These are phyloP conservation scores for Trichoderma gamsii DNA, from an alignment of 495 filamentous ascomycete genomes.

Conservation along the genomic window DNA sequence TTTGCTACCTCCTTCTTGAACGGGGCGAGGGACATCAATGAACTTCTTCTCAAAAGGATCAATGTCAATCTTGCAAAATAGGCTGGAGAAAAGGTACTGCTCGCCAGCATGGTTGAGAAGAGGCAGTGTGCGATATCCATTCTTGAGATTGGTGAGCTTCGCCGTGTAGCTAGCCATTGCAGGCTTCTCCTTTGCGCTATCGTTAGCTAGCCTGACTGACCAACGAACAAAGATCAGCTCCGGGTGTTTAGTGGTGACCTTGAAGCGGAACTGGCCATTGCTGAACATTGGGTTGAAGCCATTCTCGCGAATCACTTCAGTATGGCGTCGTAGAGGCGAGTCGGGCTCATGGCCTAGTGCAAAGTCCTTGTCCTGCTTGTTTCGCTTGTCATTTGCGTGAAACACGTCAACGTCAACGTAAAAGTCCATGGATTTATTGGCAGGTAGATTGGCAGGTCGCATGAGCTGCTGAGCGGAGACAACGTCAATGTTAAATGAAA, in stretches of 20 bases:
- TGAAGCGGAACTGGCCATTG: slow-evolving; percentile 56
- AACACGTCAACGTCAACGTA: slow-evolving; percentile 94
- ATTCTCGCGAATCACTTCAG: slow-evolving; percentile 72
- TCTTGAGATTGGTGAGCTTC: slow-evolving; percentile 80
- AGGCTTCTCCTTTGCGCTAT: slow-evolving; percentile 48
- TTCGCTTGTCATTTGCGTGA: slow-evolving; percentile 79
- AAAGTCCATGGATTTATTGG: slow-evolving; percentile 74
- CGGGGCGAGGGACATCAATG: slow-evolving; percentile 35
- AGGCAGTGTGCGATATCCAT: slow-evolving; percentile 96
- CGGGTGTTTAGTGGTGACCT: slow-evolving; percentile 81
- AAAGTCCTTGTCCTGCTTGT: slow-evolving; percentile 36
- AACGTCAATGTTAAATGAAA: slow-evolving; percentile 78
- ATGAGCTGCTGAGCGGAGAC: slow-evolving; percentile 94
- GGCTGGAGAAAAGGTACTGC: slow-evolving; percentile 85
- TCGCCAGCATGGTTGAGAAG: slow-evolving; percentile 84
- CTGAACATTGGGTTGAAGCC: slow-evolving; percentile 88
- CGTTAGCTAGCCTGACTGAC: slow-evolving; percentile 77
- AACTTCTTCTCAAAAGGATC: slow-evolving; percentile 49
- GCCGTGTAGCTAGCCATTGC: slow-evolving; percentile 83
- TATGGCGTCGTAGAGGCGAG: slow-evolving; percentile 59
- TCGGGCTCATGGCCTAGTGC: slow-evolving; percentile 52
- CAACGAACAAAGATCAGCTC: slow-evolving; percentile 90
- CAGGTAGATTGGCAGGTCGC: slow-evolving; percentile 61
- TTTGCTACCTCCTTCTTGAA: slow-evolving; percentile 37
- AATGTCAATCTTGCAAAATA: slow-evolving; percentile 81